Percentiles rank a stretch among this genome's conserved stretches.
Evolutionary conservation across 345 rosid species (phyloP).

Genomic region (Boechera stricta): DNA sequence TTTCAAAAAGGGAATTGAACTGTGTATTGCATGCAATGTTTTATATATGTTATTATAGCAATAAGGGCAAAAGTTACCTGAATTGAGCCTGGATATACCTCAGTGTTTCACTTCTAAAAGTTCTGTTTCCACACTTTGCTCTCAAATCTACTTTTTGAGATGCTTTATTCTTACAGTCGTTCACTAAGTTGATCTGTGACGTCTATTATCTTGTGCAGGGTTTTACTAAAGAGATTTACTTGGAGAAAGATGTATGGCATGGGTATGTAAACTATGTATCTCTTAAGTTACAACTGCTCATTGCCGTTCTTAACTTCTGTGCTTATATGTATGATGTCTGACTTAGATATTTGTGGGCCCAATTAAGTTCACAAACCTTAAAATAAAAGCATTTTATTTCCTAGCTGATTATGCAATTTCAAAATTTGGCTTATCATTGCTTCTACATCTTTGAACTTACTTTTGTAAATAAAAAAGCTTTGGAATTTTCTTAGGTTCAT

Average conservation of each 20-base stretch:
- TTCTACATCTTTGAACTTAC: constrained; percentile 4
- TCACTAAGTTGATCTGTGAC: constrained; percentile 20
- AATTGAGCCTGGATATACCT: not conserved
- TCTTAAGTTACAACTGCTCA: constrained; percentile 19
- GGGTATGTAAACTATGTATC: constrained; percentile 65
- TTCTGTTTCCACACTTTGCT: not conserved
- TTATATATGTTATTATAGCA: not conserved
- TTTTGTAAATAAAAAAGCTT: constrained; percentile 16
- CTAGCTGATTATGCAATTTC: constrained; percentile 16
- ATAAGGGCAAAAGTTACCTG: not conserved
- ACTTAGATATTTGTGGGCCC: not conserved
- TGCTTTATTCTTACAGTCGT: not conserved
- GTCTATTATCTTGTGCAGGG: constrained; percentile 61
- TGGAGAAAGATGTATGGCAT: constrained; percentile 97
- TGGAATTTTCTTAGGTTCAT: constrained; percentile 63
- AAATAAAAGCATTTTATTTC: not conserved
- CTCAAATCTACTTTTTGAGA: constrained; percentile 7
- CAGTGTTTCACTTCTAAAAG: not conserved
- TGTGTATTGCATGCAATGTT: not conserved
- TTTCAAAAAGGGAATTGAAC: not conserved
- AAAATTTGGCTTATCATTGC: not conserved
- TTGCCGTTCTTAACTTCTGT: not conserved
- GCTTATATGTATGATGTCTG: constrained; percentile 26
- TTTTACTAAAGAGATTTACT: constrained; percentile 96
- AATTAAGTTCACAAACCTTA: constrained; percentile 17